phyloP scores from a whole-genome alignment of 2,329 filamentous ascomycete species.

The Aspergillus pseudoglaucus region DNA sequence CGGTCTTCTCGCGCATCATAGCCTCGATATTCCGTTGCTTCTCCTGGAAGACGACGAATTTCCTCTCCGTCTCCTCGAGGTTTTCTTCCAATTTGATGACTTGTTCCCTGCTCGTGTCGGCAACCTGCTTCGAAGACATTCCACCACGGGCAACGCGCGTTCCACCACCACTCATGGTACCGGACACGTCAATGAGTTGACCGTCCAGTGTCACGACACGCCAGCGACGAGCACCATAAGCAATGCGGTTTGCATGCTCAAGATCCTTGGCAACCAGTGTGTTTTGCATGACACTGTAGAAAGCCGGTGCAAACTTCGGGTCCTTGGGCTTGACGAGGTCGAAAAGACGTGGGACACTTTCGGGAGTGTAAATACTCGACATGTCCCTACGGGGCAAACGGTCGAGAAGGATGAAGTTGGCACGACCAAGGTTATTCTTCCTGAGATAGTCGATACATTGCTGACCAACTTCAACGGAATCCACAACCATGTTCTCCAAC shows the following conservation, averaged over 20 bases:
- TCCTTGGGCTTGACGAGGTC: constrained; percentile 88
- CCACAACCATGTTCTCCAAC: constrained; percentile 93
- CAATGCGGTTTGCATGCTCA: constrained; percentile 93
- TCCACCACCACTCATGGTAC: constrained; percentile 97
- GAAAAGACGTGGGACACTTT: constrained; percentile 85
- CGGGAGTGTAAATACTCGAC: constrained; percentile 75
- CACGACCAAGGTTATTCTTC: constrained; percentile 93
- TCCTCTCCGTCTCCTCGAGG: constrained; percentile 74
- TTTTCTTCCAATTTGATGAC: constrained; percentile 81
- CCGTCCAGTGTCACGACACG: constrained; percentile 92
- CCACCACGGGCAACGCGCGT: constrained; percentile 81
- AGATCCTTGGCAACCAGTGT: constrained; percentile 89
- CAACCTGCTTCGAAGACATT: constrained; percentile 94
- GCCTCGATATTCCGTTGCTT: constrained; percentile 74
- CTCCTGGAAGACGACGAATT: constrained; percentile 78
- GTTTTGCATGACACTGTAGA: constrained; percentile 92
- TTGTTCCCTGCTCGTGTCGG: constrained; percentile 80
- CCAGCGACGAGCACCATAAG: constrained; percentile 90
- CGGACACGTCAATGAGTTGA: constrained; percentile 94
- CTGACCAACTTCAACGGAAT: constrained; percentile 90
- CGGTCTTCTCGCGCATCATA: constrained; percentile 63
- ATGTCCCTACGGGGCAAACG: constrained; percentile 74
- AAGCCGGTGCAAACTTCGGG: constrained; percentile 78
- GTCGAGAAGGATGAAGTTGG: constrained; percentile 94
- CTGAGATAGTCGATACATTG: constrained; percentile 96